These are phyloP conservation scores for Neocucurbitaria cava DNA, from an alignment of 2,329 filamentous ascomycete genomes.

Conservation along the genomic window DNA sequence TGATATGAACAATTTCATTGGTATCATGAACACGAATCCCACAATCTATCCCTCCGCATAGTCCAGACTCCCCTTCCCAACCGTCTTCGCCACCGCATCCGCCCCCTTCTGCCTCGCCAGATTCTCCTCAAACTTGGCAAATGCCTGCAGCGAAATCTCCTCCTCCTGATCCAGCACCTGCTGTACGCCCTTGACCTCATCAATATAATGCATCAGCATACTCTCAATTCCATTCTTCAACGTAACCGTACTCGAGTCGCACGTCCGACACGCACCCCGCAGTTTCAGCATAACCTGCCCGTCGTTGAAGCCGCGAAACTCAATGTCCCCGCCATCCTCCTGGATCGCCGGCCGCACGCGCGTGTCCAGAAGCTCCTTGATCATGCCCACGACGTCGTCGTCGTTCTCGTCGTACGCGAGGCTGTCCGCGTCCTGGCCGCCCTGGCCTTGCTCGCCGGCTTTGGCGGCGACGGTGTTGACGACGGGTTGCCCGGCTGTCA, in stretches of 20 bases:
- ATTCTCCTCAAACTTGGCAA: slow-evolving; percentile 94
- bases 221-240: slow-evolving; percentile 97
- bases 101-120: slow-evolving; percentile 65
- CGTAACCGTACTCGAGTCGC: slow-evolving; percentile 95
- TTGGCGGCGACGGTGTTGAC: slow-evolving; percentile 74
- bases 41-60: slow-evolving; percentile 48
- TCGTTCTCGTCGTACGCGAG: slow-evolving; percentile 89
- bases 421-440: slow-evolving; percentile 67
- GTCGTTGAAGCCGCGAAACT: slow-evolving; percentile 87
- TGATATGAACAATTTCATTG: slow-evolving; percentile 1
- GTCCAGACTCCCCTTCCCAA: slow-evolving; percentile 62
- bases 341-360: slow-evolving; percentile 94
- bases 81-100: slow-evolving; percentile 57
- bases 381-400: slow-evolving; percentile 95
- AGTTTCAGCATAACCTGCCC: slow-evolving; percentile 88
- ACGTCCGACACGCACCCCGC: slow-evolving; percentile 91
- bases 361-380: slow-evolving; percentile 96
- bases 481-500: slow-evolving; percentile 82
- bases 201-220: slow-evolving; percentile 93
- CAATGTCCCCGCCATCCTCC: slow-evolving; percentile 97
- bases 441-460: slow-evolving; percentile 57
- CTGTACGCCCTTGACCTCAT: slow-evolving; percentile 91
- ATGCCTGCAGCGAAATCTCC: slow-evolving; percentile 83
- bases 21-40: background rate
- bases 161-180: slow-evolving; percentile 93